Conservation (phyloP, 2,329 filamentous ascomycete genomes). For the Epichloe festucae region DNA sequence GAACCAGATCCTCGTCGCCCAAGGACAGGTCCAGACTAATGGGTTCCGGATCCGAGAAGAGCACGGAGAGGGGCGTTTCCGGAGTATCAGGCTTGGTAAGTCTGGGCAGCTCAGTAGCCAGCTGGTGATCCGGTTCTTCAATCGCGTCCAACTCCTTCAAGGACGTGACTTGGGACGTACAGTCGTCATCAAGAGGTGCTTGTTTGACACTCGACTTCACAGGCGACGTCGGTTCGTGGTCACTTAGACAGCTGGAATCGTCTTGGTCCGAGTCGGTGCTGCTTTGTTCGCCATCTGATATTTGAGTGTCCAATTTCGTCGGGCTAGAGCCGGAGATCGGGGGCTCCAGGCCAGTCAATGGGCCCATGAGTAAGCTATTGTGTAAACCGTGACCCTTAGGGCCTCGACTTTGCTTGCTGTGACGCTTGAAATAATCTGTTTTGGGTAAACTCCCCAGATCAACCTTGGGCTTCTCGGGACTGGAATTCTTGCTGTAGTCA, state of each 20-base stretch:
- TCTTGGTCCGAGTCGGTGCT: slow-evolving; percentile 44
- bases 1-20: slow-evolving; percentile 48
- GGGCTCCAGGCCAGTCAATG: slow-evolving; percentile 15
- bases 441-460: slow-evolving; percentile 27
- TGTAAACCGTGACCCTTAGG: slow-evolving; percentile 16
- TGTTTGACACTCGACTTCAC: slow-evolving; percentile 34
- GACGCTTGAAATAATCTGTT: slow-evolving; percentile 35
- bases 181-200: slow-evolving; percentile 36
- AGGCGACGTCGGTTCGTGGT: slow-evolving; percentile 36
- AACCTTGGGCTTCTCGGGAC: slow-evolving; percentile 17
- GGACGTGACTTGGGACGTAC: slow-evolving; percentile 37
- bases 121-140: slow-evolving; percentile 33
- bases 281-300: slow-evolving; percentile 34
- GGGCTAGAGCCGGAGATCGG: slow-evolving; percentile 20
- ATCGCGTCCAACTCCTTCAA: slow-evolving; percentile 34
- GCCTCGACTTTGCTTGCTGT: slow-evolving; percentile 28
- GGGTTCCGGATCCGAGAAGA: slow-evolving; percentile 48
- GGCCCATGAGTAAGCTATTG: slow-evolving; percentile 14
- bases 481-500: slow-evolving; percentile 26
- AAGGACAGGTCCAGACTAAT: slow-evolving; percentile 30
- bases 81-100: slow-evolving; percentile 33
- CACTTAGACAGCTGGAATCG: slow-evolving; percentile 36
- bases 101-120: slow-evolving; percentile 35
- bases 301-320: slow-evolving; percentile 21
- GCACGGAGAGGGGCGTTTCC: slow-evolving; percentile 38